Evolutionary conservation across 2,329 filamentous ascomycete species (phyloP).

Genomic region (Aspergillus clavatus): DNA sequence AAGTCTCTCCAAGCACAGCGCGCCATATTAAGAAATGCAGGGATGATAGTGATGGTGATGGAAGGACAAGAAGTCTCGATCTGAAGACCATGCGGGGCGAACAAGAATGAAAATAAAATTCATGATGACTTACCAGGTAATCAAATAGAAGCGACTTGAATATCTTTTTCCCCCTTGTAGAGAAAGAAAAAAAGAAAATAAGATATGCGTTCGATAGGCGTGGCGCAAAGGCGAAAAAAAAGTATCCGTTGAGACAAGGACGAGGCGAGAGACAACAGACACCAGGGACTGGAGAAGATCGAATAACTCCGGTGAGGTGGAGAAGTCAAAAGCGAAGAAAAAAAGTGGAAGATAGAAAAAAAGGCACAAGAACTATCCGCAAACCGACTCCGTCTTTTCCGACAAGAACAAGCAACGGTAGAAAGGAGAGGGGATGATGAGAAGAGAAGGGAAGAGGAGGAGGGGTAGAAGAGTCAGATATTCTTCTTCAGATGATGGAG

Average conservation of each 20-base stretch:
- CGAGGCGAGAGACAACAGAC: conserved; percentile 17
- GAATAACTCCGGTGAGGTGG: conserved; percentile 24
- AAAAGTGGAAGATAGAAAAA: too few relatives aligned
- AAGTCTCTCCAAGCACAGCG: background rate
- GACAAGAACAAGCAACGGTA: conserved; percentile 22
- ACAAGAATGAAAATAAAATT: background rate
- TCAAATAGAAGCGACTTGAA: conserved; percentile 16
- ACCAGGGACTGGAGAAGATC: conserved; percentile 19
- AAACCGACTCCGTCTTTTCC: conserved; percentile 29
- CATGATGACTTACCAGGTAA: conserved; percentile 18
- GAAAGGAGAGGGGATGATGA: conserved; percentile 16
- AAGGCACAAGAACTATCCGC: conserved; percentile 20
- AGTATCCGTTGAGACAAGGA: conserved; percentile 17
- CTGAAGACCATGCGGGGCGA: background rate
- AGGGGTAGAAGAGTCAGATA: conserved; percentile 17
- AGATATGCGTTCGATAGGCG: conserved; percentile 15
- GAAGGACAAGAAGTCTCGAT: background rate
- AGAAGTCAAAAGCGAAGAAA: conserved; percentile 18
- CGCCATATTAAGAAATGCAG: background rate
- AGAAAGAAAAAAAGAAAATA: conserved; percentile 14
- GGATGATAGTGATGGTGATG: background rate
- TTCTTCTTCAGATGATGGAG: conserved; percentile 18
- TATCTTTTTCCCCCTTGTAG: conserved; percentile 14
- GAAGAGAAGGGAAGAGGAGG: conserved; percentile 16
- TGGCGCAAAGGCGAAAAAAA: conserved; percentile 14